Evolutionary conservation across 805 yeast genomes (phyloP), one percentile per base, ranked within the genome.

Genomic region (Saccharomycopsis selenospora): DNA sequence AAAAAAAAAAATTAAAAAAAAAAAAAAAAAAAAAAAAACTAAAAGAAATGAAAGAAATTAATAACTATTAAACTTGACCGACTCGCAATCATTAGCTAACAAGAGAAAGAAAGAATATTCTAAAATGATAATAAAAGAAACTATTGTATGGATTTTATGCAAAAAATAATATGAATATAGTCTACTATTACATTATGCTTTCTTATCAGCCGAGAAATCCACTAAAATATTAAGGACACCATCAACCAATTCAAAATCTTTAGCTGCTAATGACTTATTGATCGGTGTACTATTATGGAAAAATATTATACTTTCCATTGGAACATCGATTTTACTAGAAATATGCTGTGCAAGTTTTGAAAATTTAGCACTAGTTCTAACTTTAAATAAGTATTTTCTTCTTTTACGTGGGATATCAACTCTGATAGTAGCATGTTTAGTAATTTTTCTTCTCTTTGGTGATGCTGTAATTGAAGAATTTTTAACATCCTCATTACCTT

Each of bases 341-440:
- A 47, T 43, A 20, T 18, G 36, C 23, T 36, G 18, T 41, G 43
- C 43, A 10, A 47, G 25, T 27, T 47, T 47, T n/a, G 33, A 36
- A 28, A 40, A 42, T 22, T 25, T 22, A 27, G 46, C 45, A 17
- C 23, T 42, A n/a, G n/a, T 36, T 17, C 43, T 47, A 22, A 47
- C 40, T 25, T 28, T 24, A 40, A 46, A 47, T 14, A 42, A 27
- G 20, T 36, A 38, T 24, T 24, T 40, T 5, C 18, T 27, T 29
- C 43, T 43, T 14, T 43, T 17, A 3, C 42, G 38, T 4, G 28
- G 17, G 22, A 43, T 30, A 20, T 43, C 46, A n/a, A 43, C 25
- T 25, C 23, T 25, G 10, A 43, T 29, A 8, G 46, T 43, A 17
- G 38, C 38, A 33, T 33, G 38, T 10, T 33, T 33, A 20, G 4